Conservation (phyloP, 352 stramenopile species). For the Aphanomyces cochlioides region DNA sequence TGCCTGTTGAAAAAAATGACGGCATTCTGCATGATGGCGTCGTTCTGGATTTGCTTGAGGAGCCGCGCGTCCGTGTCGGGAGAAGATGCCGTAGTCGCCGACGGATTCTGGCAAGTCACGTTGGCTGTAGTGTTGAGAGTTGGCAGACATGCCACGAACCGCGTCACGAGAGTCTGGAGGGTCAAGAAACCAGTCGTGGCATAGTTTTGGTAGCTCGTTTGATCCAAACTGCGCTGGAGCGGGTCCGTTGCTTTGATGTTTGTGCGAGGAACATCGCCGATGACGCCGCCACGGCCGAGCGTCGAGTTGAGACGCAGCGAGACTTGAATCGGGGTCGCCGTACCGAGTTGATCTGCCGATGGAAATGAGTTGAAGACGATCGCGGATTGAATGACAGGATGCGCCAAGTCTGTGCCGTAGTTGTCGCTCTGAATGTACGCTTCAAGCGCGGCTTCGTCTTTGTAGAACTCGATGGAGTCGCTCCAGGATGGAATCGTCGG, state of each 20-base stretch:
- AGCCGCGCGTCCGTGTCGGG: conserved; percentile 30
- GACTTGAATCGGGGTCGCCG: conserved; percentile 52
- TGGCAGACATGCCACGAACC: conserved; percentile 58
- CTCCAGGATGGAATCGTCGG: conserved; percentile 48
- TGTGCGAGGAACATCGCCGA: conserved; percentile 43
- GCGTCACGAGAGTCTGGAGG: conserved; percentile 55
- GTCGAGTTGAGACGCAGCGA: conserved; percentile 66
- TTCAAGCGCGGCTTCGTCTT: conserved; percentile 42
- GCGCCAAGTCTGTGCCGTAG: conserved; percentile 48
- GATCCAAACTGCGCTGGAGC: conserved; percentile 45
- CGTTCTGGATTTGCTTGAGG: conserved; percentile 35
- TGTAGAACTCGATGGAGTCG: conserved; percentile 63
- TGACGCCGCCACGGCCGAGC: conserved; percentile 19
- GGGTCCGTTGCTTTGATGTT: conserved; percentile 47
- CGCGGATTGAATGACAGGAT: conserved; percentile 53
- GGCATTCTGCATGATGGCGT: conserved; percentile 19
- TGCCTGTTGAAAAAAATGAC: conserved; percentile 25
- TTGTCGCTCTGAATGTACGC: conserved; percentile 39
- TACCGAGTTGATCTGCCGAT: conserved; percentile 41
- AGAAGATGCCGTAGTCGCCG: conserved; percentile 33
- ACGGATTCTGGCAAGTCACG: conserved; percentile 43
- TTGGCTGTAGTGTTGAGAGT: conserved; percentile 46
- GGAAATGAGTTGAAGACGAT: conserved; percentile 59
- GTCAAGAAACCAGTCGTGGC: conserved; percentile 55
- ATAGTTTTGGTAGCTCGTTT: conserved; percentile 44